Percentiles rank a stretch among this genome's conserved stretches.
Conservation (phyloP, 2,329 filamentous ascomycete species). For the Calonectria hongkongensis region DNA sequence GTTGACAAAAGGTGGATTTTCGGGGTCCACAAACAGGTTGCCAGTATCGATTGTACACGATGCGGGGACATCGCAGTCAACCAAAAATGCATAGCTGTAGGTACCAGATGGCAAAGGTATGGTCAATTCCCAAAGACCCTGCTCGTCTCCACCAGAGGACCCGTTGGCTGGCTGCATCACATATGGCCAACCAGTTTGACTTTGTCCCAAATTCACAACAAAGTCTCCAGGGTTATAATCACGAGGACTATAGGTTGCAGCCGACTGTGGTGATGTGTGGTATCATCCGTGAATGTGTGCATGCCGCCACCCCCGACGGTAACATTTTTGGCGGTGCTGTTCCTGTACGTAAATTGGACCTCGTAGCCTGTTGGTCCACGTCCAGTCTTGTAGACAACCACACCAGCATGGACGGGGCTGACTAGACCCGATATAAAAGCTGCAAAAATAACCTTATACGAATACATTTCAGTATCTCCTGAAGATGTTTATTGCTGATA, state of each 20-base stretch:
- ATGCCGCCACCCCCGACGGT: slow-evolving; percentile 2
- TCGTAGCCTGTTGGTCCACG: slow-evolving; percentile 13
- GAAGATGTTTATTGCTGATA: too few relatives aligned
- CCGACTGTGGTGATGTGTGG: not conserved
- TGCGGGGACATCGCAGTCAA: slow-evolving; percentile 16
- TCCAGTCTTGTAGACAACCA: slow-evolving; percentile 13
- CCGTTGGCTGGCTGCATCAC: not conserved
- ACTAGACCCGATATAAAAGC: not conserved
- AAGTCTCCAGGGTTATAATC: slow-evolving; percentile 9
- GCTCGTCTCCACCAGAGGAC: not conserved
- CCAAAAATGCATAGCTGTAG: slow-evolving; percentile 13
- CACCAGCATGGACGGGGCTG: not conserved
- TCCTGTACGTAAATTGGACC: slow-evolving; percentile 17
- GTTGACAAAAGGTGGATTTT: slow-evolving; percentile 15
- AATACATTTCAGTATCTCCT: not conserved
- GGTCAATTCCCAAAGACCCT: not conserved
- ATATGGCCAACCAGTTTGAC: slow-evolving; percentile 17
- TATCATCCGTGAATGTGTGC: slow-evolving; percentile 20
- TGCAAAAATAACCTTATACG: not conserved
- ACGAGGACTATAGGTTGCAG: not conserved
- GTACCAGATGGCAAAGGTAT: slow-evolving; percentile 4
- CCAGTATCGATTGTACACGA: slow-evolving; percentile 15
- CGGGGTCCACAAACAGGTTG: slow-evolving; percentile 2
- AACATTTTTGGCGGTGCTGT: slow-evolving; percentile 9
- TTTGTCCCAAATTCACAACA: slow-evolving; percentile 13